phyloP scores from a whole-genome alignment of 2,329 filamentous ascomycete species.

The Calonectria honghensis region DNA sequence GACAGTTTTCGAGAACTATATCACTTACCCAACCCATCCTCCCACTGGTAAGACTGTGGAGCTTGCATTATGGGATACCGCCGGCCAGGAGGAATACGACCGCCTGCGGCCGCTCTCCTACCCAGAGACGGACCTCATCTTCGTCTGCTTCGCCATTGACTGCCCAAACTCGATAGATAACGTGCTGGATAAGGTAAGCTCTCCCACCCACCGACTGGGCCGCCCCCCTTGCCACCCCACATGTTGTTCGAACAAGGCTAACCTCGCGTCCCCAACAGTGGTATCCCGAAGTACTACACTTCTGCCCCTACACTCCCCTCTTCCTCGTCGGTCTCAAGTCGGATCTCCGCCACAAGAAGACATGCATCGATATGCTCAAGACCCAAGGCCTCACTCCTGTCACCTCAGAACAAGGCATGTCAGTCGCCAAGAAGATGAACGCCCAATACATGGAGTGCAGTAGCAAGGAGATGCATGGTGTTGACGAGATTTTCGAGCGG shows the following conservation, averaged over 20 bases:
- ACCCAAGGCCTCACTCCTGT: conserved; percentile 97
- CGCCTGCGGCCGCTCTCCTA: conserved; percentile 96
- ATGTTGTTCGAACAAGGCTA: conserved; percentile 21
- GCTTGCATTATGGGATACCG: conserved; percentile 98
- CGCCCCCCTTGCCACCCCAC: conserved; percentile 50
- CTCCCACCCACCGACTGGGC: conserved; percentile 20
- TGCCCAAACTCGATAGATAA: conserved; percentile 99
- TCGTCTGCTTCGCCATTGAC: conserved; percentile 99
- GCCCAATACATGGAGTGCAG: conserved; percentile 99
- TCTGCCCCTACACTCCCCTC: conserved; percentile 97
- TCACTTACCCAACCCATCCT: conserved; percentile 94
- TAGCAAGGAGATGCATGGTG: conserved; percentile 96
- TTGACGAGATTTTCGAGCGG: conserved; percentile 96
- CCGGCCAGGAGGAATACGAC: conserved; percentile 99
- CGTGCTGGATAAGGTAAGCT: conserved; percentile 94
- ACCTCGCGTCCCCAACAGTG: conserved; percentile 75
- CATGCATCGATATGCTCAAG: conserved; percentile 98
- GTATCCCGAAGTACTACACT: conserved; percentile 99
- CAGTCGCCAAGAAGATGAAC: conserved; percentile 94
- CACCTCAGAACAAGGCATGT: conserved; percentile 90
- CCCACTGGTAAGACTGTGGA: conserved; percentile 95
- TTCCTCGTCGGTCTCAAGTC: conserved; percentile 98
- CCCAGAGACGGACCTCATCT: conserved; percentile 97
- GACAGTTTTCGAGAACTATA: conserved; percentile 99
- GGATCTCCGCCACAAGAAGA: conserved; percentile 94